A percentile compares a stretch with the other conserved stretches of the same genome.
Conservation (phyloP, 129 eudicot genomes). For the Pseudognaphalium luteoalbum region DNA sequence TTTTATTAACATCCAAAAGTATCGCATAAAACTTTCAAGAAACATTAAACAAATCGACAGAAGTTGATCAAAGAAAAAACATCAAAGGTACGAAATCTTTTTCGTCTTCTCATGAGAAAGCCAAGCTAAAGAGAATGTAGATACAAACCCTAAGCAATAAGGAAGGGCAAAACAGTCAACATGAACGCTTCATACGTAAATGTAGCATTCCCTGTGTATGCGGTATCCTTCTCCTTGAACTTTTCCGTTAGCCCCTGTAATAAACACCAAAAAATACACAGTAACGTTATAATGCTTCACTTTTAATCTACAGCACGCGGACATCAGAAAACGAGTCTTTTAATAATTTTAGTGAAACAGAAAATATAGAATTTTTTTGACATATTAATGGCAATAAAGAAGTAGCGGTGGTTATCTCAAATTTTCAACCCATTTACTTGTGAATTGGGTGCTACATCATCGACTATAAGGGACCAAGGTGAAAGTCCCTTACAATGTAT, state of each 20-base stretch:
- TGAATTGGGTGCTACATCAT: too few relatives aligned
- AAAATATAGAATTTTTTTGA: too few relatives aligned
- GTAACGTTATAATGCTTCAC: not conserved
- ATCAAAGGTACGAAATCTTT: not conserved
- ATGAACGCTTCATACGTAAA: conserved; percentile 78
- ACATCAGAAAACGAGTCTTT: not conserved
- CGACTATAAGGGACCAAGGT: too few relatives aligned
- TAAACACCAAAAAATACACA: conserved; percentile 9
- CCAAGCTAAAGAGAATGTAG: not conserved
- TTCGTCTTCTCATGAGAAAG: not conserved
- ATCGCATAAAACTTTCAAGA: not conserved
- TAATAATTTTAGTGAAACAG: not conserved
- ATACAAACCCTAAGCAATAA: conserved; percentile 55
- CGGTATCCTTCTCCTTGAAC: conserved; percentile 84
- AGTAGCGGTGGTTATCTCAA: not conserved
- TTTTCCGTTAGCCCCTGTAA: conserved; percentile 91
- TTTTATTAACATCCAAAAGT: not conserved
- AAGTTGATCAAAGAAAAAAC: not conserved
- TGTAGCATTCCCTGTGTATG: conserved; percentile 67
- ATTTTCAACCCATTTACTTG: not conserved
- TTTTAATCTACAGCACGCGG: not conserved
- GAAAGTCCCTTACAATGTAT: too few relatives aligned
- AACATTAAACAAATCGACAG: not conserved
- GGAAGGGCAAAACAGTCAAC: conserved; percentile 84
- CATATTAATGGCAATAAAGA: not conserved